phyloP scores from a whole-genome alignment of 2,329 filamentous ascomycete species.

The Cladobotryum mycophilum region DNA sequence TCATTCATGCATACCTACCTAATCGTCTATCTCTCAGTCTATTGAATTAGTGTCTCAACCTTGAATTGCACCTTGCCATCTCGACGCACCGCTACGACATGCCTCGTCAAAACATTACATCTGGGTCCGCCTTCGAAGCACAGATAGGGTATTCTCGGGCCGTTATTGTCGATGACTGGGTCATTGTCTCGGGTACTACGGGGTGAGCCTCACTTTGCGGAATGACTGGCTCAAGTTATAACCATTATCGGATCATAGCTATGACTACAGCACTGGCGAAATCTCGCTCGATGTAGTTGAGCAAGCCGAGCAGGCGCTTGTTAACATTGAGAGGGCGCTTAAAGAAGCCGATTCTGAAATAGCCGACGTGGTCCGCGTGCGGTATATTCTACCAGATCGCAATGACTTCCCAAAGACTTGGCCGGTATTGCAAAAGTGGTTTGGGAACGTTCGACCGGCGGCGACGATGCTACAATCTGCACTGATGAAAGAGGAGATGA shows the following conservation, averaged over 20 bases:
- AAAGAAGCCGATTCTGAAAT: constrained; percentile 36
- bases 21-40: not conserved
- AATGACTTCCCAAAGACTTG: constrained; percentile 42
- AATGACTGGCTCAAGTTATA: not conserved
- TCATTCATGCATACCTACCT: too few relatives aligned
- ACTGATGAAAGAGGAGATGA: constrained; percentile 45
- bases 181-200: constrained; percentile 50
- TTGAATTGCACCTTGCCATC: too few relatives aligned
- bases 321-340: constrained; percentile 42
- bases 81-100: constrained; percentile 17
- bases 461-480: constrained; percentile 48
- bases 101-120: constrained; percentile 38
- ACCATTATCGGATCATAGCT: constrained; percentile 28
- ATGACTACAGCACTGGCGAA: constrained; percentile 42
- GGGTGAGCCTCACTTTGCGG: constrained; percentile 30
- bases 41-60: too few relatives aligned
- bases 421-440: constrained; percentile 44
- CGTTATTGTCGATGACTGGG: constrained; percentile 43
- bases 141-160: constrained; percentile 51
- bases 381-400: constrained; percentile 45
- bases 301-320: constrained; percentile 44
- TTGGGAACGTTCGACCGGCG: constrained; percentile 44
- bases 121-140: constrained; percentile 45
- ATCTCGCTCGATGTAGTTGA: constrained; percentile 40
- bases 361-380: constrained; percentile 44